These are phyloP conservation scores for Ajuga chamaepitys DNA, from an alignment of 257 asterid species.

Conservation along the genomic window DNA sequence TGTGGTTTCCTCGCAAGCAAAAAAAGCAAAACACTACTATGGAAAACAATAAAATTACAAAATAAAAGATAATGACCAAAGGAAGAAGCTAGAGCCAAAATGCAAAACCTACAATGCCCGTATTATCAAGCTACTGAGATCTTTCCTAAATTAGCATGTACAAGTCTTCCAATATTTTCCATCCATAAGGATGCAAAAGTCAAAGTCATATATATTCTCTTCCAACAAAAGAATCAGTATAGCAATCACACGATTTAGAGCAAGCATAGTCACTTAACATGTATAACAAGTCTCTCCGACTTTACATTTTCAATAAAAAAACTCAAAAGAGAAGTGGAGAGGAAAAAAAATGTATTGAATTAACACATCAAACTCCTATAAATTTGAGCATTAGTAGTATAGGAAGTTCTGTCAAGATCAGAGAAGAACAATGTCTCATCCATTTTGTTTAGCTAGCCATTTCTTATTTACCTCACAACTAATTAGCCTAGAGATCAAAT, in stretches of 20 bases:
- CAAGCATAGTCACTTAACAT: neutral
- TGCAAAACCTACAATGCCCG: neutral
- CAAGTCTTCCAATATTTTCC: neutral
- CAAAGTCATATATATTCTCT: neutral
- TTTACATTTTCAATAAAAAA: neutral
- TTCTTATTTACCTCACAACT: neutral
- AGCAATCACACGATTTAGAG: neutral
- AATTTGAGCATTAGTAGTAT: neutral
- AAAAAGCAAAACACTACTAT: neutral
- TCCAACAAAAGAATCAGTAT: neutral
- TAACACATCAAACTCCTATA: neutral
- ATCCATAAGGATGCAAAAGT: neutral
- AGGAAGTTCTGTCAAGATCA: neutral
- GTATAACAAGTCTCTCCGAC: neutral
- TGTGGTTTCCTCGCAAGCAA: slow-evolving; percentile 2
- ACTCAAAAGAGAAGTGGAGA: too few relatives aligned
- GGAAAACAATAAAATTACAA: neutral
- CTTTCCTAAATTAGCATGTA: neutral
- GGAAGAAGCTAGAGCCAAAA: slow-evolving; percentile 9
- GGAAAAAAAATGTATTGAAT: neutral
- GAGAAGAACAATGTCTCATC: neutral
- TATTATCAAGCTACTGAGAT: slow-evolving; percentile 2
- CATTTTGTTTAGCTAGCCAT: neutral
- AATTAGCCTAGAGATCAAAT: too few relatives aligned
- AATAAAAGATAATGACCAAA: neutral